Evolutionary conservation across 495 filamentous ascomycete species (phyloP), one percentile per base, ranked within the genome.

Genomic region (Aspergillus conjunctus): DNA sequence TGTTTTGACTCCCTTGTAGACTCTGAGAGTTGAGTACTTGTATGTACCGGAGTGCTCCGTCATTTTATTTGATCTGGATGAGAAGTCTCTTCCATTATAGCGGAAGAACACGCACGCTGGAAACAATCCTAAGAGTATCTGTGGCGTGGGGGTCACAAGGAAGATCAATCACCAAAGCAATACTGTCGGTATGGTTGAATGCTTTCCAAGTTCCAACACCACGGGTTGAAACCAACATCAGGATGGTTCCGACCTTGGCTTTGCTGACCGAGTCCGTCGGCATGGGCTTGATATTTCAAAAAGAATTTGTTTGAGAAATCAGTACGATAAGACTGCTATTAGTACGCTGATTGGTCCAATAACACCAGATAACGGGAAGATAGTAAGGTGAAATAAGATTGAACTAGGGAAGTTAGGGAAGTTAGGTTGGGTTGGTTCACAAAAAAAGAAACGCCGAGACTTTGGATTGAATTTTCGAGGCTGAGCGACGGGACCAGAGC

Each of bases 251-350:
- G 58, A 43, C 31, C 11, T 49, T 26, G 54, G 8, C 33, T 22
- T 39, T 62, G 53, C 46, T 52, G 56, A 56, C 56, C 53, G 45
- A 51, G 21, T n/a, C n/a, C 12, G 12, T 10, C 10, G 31, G 5
- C 0, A 48, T 18, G 17, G 26, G 31, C 37, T 44, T 44, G 34
- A 33, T 30, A 30, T 43, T 43, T 18, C 50, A 62, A 56, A 50
- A 57, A 57, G 17, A 48, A 60, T 60, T 59, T 60, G 62, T 64
- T 37, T 17, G 53, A 49, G 56, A 55, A 54, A 60, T 37, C 43
- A 11, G 32, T 48, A 56, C 51, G 63, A 65, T 65, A 65, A 61
- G 58, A n/a, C 15, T 10, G 26, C 33, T 41, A 18, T 4, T 26
- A 10, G 1, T 11, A 15, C 34, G 43, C 32, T 61, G 51, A 65